Evolutionary conservation across 108 stramenopile genomes (phyloP), one percentile per base, ranked within the genome.

Genomic region (Cyclotella choctawhatcheeana): DNA sequence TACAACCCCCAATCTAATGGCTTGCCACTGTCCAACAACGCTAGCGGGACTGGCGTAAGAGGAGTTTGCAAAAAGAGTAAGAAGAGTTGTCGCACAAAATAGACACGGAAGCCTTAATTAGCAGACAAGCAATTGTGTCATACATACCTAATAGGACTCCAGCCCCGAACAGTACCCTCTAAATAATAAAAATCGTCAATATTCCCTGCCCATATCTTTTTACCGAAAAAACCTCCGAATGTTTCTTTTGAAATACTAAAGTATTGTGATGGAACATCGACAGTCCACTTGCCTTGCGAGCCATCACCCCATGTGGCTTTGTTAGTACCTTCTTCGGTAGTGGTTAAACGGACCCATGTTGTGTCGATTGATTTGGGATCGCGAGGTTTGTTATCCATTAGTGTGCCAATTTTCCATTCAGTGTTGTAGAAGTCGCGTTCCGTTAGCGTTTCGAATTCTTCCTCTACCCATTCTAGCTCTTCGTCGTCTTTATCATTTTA

Each of bases 1-100:
- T 34, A 70, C 35, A 44, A 67, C 69, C 53, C 93, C 93, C 45
- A 95, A 62, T 27, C 94, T 60, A 25, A 78, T 87, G 16, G 79
- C 89, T 72, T 95, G 94, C 91, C 91, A 95, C 73, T 91, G 90
- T 22, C 91, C 94, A 20, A 82, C 24, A 7, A 95, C 89, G 45
- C 81, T 72, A 30, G 91, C 91, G 0, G 90, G 83, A 26, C 77
- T n/a, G n/a, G n/a, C n/a, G n/a, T n/a, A n/a, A n/a, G n/a, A n/a
- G n/a, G n/a, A n/a, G n/a, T n/a, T n/a, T n/a, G n/a, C n/a, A n/a
- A n/a, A n/a, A n/a, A n/a, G n/a, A n/a, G n/a, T n/a, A n/a, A n/a
- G n/a, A n/a, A n/a, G n/a, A n/a, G n/a, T n/a, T n/a, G n/a, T n/a
- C n/a, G n/a, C n/a, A n/a, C n/a, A n/a, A n/a, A n/a, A n/a, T n/a